These are phyloP conservation scores for Scleroderma bovista DNA, from an alignment of 768 basidiomycete genomes.

Conservation along the genomic window DNA sequence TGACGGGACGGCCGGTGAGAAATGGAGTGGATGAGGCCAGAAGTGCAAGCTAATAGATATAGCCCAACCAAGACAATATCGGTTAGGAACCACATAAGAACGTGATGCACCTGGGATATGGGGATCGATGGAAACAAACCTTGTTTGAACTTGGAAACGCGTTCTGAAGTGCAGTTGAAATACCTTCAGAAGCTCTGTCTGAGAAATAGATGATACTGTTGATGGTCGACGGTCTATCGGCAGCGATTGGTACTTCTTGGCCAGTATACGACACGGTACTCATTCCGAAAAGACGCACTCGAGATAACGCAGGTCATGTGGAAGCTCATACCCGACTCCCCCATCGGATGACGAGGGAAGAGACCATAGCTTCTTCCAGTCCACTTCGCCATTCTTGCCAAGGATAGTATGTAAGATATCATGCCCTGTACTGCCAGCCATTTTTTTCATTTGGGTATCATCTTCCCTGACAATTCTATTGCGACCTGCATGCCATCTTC, in stretches of 20 bases:
- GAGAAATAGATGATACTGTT: constrained; percentile 46
- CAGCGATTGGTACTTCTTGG: not conserved
- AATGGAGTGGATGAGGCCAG: constrained; percentile 75
- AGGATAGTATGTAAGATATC: constrained; percentile 3
- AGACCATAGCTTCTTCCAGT: constrained; percentile 52
- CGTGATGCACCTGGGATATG: not conserved
- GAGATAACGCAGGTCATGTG: constrained; percentile 32
- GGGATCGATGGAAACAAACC: constrained; percentile 30
- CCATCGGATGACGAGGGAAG: not conserved
- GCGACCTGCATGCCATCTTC: constrained; percentile 62
- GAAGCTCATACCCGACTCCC: constrained; percentile 22
- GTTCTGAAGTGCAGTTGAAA: constrained; percentile 37
- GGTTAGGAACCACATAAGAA: not conserved
- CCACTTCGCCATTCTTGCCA: constrained; percentile 14
- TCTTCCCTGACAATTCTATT: constrained; percentile 12
- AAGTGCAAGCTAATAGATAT: constrained; percentile 49
- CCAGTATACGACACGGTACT: not conserved
- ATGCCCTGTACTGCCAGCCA: not conserved
- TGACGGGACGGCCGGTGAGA: constrained; percentile 68
- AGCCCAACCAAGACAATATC: not conserved
- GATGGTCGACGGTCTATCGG: constrained; percentile 12
- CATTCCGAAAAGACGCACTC: constrained; percentile 15
- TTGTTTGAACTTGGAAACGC: constrained; percentile 43
- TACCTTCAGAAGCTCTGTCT: constrained; percentile 53
- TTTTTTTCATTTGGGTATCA: not conserved